phyloP scores from a whole-genome alignment of 1,139 yeast genomes.

The Taphrina communis region DNA sequence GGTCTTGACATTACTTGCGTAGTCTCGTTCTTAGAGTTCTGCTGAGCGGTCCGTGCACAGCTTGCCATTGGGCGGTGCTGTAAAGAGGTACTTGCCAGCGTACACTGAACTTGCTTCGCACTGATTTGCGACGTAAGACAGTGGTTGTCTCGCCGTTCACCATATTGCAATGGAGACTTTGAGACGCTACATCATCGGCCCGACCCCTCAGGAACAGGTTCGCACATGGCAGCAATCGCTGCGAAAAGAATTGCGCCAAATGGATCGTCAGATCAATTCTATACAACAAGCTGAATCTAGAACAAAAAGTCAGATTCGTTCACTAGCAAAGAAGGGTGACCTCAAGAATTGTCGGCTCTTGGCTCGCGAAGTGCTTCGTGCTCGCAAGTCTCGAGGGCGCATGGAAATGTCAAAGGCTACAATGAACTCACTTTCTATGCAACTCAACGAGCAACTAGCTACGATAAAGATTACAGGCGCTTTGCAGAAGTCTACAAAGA shows the following conservation, averaged over 20 bases:
- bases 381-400: conserved; percentile 75
- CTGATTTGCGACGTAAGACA: too few relatives aligned
- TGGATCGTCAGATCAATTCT: conserved; percentile 73
- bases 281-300: conserved; percentile 63
- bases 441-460: conserved; percentile 90
- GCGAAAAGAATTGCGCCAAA: conserved; percentile 81
- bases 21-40: too few relatives aligned
- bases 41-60: too few relatives aligned
- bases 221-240: conserved; percentile 80
- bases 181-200: conserved; percentile 38
- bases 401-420: conserved; percentile 83
- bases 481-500: conserved; percentile 74
- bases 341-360: conserved; percentile 73
- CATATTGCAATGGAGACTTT: conserved; percentile 36
- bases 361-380: conserved; percentile 79
- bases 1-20: too few relatives aligned
- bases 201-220: conserved; percentile 43
- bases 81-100: too few relatives aligned
- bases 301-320: conserved; percentile 74
- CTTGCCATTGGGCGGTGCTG: too few relatives aligned
- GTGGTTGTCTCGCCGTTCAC: too few relatives aligned
- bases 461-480: conserved; percentile 82
- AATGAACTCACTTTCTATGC: conserved; percentile 81
- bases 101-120: too few relatives aligned
- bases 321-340: conserved; percentile 80